Evolutionary conservation across 257 asterid species (phyloP).

Genomic region (Solanum medicagineum): DNA sequence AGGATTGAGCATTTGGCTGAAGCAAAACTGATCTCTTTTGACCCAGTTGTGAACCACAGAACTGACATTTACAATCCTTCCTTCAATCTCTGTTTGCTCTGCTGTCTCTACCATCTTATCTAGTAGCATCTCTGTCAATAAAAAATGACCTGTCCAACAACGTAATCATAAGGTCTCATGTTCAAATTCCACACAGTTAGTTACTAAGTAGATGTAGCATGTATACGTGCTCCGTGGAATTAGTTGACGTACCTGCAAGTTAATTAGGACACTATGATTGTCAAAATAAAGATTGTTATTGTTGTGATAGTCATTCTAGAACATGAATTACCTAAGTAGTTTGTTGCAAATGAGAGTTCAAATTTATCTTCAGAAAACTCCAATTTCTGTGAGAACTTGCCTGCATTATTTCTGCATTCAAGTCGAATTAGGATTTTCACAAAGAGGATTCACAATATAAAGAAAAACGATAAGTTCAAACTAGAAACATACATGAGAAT

Average conservation of each 20-base stretch:
- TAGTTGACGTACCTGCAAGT: too few relatives aligned
- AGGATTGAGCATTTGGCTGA: conserved; percentile 54
- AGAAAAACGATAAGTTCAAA: not conserved
- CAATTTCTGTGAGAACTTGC: conserved; percentile 73
- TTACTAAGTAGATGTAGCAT: not conserved
- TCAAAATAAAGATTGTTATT: not conserved
- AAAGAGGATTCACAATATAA: not conserved
- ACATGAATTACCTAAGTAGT: conserved; percentile 48
- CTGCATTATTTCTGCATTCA: conserved; percentile 85
- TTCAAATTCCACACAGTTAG: not conserved
- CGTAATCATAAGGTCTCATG: not conserved
- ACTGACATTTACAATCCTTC: conserved; percentile 83
- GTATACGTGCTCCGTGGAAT: too few relatives aligned
- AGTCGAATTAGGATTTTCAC: not conserved
- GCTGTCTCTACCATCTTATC: conserved; percentile 83
- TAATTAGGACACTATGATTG: not conserved
- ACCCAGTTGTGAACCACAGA: conserved; percentile 85
- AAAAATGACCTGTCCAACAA: conserved; percentile 60
- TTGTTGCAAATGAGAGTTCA: conserved; percentile 89
- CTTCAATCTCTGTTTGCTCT: conserved; percentile 42
- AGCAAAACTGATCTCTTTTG: conserved; percentile 34
- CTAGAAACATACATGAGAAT: conserved; percentile 49
- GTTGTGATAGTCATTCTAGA: not conserved
- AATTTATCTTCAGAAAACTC: conserved; percentile 84
- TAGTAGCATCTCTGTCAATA: conserved; percentile 68